Conservation (phyloP, 441 rosid species). For the Populus trichocarpa region DNA sequence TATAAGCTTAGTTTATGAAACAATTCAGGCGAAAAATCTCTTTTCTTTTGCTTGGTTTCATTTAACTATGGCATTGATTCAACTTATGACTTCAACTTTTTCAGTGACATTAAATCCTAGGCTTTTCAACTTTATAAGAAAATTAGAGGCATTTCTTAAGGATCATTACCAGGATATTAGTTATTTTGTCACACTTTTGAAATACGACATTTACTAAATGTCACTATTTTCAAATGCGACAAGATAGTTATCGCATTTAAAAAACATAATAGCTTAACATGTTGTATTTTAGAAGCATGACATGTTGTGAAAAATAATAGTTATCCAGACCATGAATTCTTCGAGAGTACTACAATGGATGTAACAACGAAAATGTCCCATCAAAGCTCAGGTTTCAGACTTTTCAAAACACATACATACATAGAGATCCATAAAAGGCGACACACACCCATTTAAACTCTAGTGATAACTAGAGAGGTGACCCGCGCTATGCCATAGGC, state of each 20-base stretch:
- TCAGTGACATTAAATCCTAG: background rate
- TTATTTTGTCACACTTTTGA: too few species aligned
- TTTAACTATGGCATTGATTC: background rate
- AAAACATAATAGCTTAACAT: too few species aligned
- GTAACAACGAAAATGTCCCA: constrained; percentile 15
- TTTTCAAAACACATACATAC: too few species aligned
- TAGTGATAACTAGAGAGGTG: constrained; percentile 8
- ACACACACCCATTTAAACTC: constrained; percentile 20
- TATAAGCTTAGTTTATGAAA: too few species aligned
- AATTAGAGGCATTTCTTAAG: too few species aligned
- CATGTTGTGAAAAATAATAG: constrained; percentile 13
- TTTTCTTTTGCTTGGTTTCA: background rate
- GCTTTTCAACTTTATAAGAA: background rate
- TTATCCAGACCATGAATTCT: constrained; percentile 41
- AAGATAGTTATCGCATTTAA: rapidly evolving
- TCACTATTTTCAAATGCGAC: too few species aligned
- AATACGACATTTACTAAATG: too few species aligned
- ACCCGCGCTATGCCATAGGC: too few species aligned
- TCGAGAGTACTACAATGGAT: constrained; percentile 22
- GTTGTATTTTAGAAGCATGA: too few species aligned
- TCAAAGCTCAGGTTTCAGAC: too few species aligned
- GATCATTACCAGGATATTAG: too few species aligned
- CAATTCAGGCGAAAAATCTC: background rate
- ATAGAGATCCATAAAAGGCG: background rate
- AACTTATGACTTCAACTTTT: constrained; percentile 4